Evolutionary conservation across 140 eudicot species (phyloP).

Genomic region (Cichorium intybus): DNA sequence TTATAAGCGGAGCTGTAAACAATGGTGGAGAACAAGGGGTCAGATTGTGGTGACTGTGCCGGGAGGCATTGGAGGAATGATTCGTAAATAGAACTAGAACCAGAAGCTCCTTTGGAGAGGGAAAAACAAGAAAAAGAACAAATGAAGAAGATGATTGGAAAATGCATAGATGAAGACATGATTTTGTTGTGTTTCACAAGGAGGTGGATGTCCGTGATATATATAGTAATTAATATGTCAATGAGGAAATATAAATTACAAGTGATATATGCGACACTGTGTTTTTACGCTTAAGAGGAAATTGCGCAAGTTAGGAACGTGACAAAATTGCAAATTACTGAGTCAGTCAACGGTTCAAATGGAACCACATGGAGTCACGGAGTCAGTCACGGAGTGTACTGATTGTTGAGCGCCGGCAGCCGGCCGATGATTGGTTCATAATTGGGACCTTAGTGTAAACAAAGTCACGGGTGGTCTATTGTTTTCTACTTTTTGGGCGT

Average conservation of each 20-base stretch:
- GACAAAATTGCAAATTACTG: background rate
- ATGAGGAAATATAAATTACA: background rate
- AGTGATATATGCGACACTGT: background rate
- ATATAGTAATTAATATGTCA: conserved; percentile 10
- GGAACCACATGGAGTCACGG: too few relatives aligned
- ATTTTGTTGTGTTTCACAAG: conserved; percentile 4
- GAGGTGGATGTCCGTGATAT: background rate
- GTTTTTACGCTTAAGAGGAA: background rate
- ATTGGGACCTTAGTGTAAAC: background rate
- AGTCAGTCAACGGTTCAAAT: conserved; percentile 8
- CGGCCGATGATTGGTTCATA: conserved; percentile 2
- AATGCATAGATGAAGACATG: conserved; percentile 8
- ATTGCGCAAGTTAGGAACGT: background rate
- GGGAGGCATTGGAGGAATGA: conserved; percentile 23
- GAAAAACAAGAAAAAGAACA: conserved; percentile 11
- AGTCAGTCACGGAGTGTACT: background rate
- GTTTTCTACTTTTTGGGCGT: background rate
- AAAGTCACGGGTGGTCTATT: conserved; percentile 4
- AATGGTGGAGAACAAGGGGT: conserved; percentile 19
- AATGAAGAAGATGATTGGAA: conserved; percentile 2
- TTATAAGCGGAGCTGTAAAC: conserved; percentile 16
- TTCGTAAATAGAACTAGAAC: conserved; percentile 11
- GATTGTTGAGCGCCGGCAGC: background rate
- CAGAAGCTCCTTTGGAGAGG: conserved; percentile 11
- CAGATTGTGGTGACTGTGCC: background rate